Evolutionary conservation across 2,329 filamentous ascomycete species (phyloP).

Genomic region (Cercospora sp.): DNA sequence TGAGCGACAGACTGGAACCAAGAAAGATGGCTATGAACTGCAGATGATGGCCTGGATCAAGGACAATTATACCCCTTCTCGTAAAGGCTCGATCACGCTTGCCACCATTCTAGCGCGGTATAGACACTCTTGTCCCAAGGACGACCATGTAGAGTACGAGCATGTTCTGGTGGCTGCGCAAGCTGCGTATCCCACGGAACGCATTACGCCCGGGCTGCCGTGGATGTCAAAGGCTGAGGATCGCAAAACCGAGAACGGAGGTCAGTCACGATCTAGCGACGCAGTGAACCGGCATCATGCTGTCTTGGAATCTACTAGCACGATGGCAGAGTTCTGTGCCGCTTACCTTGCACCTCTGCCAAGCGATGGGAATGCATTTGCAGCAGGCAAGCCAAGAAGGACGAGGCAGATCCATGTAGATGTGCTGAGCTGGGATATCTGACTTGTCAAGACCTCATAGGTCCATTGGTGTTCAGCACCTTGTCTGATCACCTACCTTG

Average conservation of each 20-base stretch:
- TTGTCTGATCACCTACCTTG: not conserved
- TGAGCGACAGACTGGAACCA: not conserved
- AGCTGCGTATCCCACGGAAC: not conserved
- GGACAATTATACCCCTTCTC: not conserved
- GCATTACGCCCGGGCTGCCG: not conserved
- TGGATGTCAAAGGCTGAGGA: constrained; percentile 4
- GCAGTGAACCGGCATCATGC: not conserved
- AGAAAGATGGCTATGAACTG: not conserved
- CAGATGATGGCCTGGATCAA: not conserved
- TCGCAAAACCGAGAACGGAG: not conserved
- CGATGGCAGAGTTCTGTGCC: constrained; percentile 9
- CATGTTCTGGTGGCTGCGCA: not conserved
- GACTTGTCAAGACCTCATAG: not conserved
- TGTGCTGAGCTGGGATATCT: constrained; percentile 11
- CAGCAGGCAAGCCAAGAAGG: not conserved
- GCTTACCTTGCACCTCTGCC: constrained; percentile 3
- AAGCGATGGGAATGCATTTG: constrained; percentile 12
- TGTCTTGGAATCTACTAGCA: not conserved
- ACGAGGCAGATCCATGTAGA: not conserved
- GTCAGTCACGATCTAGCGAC: not conserved
- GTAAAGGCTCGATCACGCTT: not conserved
- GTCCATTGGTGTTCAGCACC: not conserved
- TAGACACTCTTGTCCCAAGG: not conserved
- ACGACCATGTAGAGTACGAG: constrained; percentile 4
- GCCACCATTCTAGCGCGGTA: constrained; percentile 6